Evolutionary conservation across 805 yeast species (phyloP).

Genomic region (Candida sithepensis): DNA sequence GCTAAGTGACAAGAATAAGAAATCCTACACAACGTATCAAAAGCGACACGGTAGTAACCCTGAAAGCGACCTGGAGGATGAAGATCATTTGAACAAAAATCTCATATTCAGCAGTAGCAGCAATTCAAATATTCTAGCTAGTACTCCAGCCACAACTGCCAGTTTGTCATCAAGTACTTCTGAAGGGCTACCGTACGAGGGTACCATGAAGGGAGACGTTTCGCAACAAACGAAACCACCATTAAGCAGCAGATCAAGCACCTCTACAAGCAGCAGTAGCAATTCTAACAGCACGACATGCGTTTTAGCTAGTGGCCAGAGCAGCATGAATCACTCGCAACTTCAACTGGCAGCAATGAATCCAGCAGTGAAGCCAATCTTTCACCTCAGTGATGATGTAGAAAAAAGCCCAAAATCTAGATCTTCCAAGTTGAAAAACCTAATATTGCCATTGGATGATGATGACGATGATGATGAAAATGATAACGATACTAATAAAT

Average conservation of each 20-base stretch:
- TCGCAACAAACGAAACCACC: too few species aligned
- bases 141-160: background rate
- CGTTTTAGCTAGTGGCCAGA: background rate
- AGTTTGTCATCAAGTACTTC: background rate
- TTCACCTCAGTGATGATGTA: conserved; percentile 3
- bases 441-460: conserved; percentile 7
- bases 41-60: conserved; percentile 15
- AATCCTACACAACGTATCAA: conserved; percentile 33
- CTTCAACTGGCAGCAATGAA: background rate
- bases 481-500: conserved; percentile 1
- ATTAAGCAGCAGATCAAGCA: background rate
- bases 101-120: conserved; percentile 1
- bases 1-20: conserved; percentile 53
- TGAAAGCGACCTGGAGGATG: conserved; percentile 22
- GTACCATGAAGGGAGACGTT: background rate
- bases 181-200: background rate
- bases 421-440: conserved; percentile 18
- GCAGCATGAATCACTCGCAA: conserved; percentile 2
- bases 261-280: background rate
- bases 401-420: conserved; percentile 11
- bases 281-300: background rate
- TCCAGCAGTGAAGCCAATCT: background rate
- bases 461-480: conserved; percentile 11
- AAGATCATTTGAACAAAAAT: conserved; percentile 16
- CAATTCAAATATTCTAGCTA: background rate